A percentile compares a stretch with the other conserved stretches of the same genome.
Evolutionary conservation across 768 basidiomycete species (phyloP).

Genomic region (Tricholoma hemisulphureum): DNA sequence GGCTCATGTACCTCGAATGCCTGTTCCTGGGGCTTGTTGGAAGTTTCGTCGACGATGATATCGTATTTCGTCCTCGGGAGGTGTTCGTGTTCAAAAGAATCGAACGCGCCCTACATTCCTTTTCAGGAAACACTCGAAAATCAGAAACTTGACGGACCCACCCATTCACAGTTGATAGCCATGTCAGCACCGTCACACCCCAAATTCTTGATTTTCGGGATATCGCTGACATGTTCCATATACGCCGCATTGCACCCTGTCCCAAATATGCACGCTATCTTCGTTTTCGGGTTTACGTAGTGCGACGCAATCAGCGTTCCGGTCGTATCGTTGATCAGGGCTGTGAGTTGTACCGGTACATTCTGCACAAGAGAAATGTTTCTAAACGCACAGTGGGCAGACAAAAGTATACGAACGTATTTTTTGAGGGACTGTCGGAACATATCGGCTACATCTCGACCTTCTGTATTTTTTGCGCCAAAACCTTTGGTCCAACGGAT

Average conservation of each 20-base stretch:
- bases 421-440: constrained; percentile 80
- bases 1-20: constrained; percentile 71
- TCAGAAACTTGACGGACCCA: constrained; percentile 30
- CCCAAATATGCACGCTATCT: constrained; percentile 95
- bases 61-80: constrained; percentile 96
- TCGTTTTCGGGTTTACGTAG: constrained; percentile 88
- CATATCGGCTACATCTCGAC: constrained; percentile 90
- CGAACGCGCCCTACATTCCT: constrained; percentile 83
- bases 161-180: constrained; percentile 98
- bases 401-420: constrained; percentile 49
- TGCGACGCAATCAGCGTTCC: constrained; percentile 96
- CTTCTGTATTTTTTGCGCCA: constrained; percentile 87
- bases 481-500: constrained; percentile 99
- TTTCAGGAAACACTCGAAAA: background rate
- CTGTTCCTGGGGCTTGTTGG: constrained; percentile 96
- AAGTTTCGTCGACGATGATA: constrained; percentile 83
- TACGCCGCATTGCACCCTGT: constrained; percentile 99
- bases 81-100: constrained; percentile 92
- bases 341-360: constrained; percentile 79
- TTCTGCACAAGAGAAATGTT: constrained; percentile 43
- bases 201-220: constrained; percentile 80
- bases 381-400: background rate
- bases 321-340: constrained; percentile 97
- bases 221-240: constrained; percentile 85
- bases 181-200: constrained; percentile 72